Evolutionary conservation across 805 yeast species (phyloP), one percentile per base, ranked within the genome.

Genomic region (Saturnispora galanensis): DNA sequence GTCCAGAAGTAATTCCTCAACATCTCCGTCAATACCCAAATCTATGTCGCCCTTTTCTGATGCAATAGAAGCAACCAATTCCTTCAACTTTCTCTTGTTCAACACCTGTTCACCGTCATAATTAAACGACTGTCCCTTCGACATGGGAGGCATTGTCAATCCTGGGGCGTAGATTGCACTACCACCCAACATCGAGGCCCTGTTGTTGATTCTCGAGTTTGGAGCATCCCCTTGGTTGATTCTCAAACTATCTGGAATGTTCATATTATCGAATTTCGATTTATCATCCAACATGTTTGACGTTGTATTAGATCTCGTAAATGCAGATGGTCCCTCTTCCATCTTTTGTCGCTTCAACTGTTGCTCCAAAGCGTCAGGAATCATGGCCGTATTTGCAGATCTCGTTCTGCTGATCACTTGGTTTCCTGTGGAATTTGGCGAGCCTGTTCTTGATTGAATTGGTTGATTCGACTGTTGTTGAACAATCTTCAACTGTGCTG

Each of bases 31-130:
- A 46, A 93, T 84, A 4, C 74, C 73, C 5, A 95, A 80, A 55
- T 88, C 95, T 13, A 90, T 84, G 58, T 90, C 97, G 35, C 95
- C 96, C 60, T 82, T 93, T 59, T 84, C 90, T 2, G 81, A 76
- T 6, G 89, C 93, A 12, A 81, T 84, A 2, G 85, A 77, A 57
- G 79, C 77, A 6, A 93, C 93, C 48, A 93, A 70, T 59, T 93
- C 98, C 50, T 84, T 75, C 52, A 93, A 70, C 60, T 93, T 93
- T 42, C 98, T 71, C 62, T 93, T 93, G 34, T 93, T 82, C 58
- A 93, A 68, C 1, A 89, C 94, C 26, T 96, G 66, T 40, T 84
- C 87, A 7, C 85, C 82, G 50, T 79, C 85, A 52, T 86, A 68
- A 55, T 88, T 96, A 58, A 83, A 85, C 4, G 83, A 78, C 16